These are phyloP conservation scores for Hansenula sp. DNA, from an alignment of 1,139 yeast genomes.

Conservation along the genomic window DNA sequence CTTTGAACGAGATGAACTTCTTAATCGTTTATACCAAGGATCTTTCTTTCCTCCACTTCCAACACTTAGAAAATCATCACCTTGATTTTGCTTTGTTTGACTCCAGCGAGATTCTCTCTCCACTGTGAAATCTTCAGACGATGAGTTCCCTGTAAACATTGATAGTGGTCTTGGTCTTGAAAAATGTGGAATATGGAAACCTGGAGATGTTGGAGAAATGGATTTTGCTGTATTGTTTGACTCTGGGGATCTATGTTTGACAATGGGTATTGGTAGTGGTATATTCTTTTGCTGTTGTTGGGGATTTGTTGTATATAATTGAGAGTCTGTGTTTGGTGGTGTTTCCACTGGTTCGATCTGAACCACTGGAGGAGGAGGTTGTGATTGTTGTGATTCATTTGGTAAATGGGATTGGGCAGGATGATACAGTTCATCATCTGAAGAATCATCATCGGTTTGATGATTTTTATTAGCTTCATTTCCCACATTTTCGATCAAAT, in stretches of 20 bases:
- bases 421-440: slow-evolving; percentile 17
- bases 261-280: slow-evolving; percentile 2
- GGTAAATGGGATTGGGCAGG: slow-evolving; percentile 1
- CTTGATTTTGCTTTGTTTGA: slow-evolving; percentile 4
- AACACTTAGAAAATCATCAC: slow-evolving; percentile 8
- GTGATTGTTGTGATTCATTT: background rate
- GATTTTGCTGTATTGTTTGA: background rate
- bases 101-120: slow-evolving; percentile 18
- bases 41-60: slow-evolving; percentile 18
- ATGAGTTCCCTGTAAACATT: slow-evolving; percentile 18
- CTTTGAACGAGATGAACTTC: slow-evolving; percentile 29
- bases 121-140: slow-evolving; percentile 4
- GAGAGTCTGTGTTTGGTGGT: background rate
- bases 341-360: background rate
- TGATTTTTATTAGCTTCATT: background rate
- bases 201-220: slow-evolving; percentile 1
- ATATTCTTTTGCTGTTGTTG: background rate
- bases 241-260: background rate
- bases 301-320: background rate
- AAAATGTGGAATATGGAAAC: slow-evolving; percentile 3
- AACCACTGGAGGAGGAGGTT: background rate
- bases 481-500: background rate
- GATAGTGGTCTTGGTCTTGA: slow-evolving; percentile 18
- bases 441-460: slow-evolving; percentile 17
- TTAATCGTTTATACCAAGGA: slow-evolving; percentile 30